Conservation (phyloP, 2,329 filamentous ascomycete species). For the Chaetoscypha palmicola region DNA sequence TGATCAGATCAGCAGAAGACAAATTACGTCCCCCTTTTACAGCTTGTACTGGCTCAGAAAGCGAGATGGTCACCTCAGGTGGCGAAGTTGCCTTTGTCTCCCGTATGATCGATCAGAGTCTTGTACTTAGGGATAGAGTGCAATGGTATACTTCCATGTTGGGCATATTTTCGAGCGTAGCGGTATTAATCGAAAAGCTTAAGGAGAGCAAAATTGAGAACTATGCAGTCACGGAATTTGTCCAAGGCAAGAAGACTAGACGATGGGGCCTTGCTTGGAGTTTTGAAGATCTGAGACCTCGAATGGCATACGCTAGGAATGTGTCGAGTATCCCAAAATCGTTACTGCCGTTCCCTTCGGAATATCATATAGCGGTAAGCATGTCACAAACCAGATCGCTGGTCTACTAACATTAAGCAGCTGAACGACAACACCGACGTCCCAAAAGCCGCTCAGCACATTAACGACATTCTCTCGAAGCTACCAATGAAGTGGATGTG, state of each 20-base stretch:
- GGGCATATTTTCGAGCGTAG: slow-evolving; percentile 67
- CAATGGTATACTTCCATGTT: slow-evolving; percentile 92
- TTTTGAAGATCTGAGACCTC: slow-evolving; percentile 61
- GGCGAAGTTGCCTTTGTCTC: slow-evolving; percentile 72
- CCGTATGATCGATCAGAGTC: slow-evolving; percentile 64
- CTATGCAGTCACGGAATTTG: slow-evolving; percentile 73
- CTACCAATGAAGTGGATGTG: slow-evolving; percentile 28
- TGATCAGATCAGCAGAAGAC: slow-evolving; percentile 54
- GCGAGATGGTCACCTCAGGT: slow-evolving; percentile 79
- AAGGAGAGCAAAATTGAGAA: slow-evolving; percentile 58
- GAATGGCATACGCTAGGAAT: slow-evolving; percentile 35
- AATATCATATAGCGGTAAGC: slow-evolving; percentile 34
- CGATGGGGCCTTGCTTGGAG: slow-evolving; percentile 90
- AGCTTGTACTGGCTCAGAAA: slow-evolving; percentile 66
- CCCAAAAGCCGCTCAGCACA: slow-evolving; percentile 8
- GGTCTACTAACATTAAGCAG: slow-evolving; percentile 5
- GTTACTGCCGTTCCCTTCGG: slow-evolving; percentile 45
- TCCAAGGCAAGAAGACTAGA: slow-evolving; percentile 70
- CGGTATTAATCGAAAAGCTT: slow-evolving; percentile 53
- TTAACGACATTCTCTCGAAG: slow-evolving; percentile 27
- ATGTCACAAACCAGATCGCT: too few species aligned
- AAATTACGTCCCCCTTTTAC: slow-evolving; percentile 66
- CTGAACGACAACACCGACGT: slow-evolving; percentile 1
- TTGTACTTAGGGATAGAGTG: slow-evolving; percentile 51
- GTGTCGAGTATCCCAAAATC: slow-evolving; percentile 38